Conservation (phyloP, 495 filamentous ascomycete genomes). For the Penicillium simplicissimum region DNA sequence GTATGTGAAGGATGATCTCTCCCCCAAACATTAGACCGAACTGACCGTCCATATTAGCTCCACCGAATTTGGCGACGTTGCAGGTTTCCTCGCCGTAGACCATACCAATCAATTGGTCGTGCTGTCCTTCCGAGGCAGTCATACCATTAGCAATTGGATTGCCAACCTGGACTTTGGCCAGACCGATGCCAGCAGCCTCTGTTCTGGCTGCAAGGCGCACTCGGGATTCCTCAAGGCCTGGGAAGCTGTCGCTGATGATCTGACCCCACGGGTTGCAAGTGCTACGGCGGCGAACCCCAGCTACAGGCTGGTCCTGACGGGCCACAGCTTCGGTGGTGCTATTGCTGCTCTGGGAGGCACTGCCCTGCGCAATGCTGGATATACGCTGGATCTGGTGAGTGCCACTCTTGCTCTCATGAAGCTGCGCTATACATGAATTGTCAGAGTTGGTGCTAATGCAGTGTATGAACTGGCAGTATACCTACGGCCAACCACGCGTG, state of each 20-base stretch:
- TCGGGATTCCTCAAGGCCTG: conserved; percentile 58
- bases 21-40: background rate
- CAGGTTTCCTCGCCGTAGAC: conserved; percentile 72
- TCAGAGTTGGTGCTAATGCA: background rate
- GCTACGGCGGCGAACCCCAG: conserved; percentile 41
- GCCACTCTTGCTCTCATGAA: background rate
- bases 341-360: conserved; percentile 62
- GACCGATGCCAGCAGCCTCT: conserved; percentile 34
- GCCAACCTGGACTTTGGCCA: conserved; percentile 54
- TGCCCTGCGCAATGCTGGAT: conserved; percentile 54
- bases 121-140: conserved; percentile 67
- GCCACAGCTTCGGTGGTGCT: conserved; percentile 71
- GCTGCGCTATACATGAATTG: background rate
- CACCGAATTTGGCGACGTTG: conserved; percentile 54
- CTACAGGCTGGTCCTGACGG: conserved; percentile 59
- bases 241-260: conserved; percentile 44
- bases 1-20: conserved; percentile 40
- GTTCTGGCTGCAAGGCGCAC: conserved; percentile 50
- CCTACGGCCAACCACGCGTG: conserved; percentile 68
- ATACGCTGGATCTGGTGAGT: conserved; percentile 36
- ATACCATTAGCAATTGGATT: conserved; percentile 65
- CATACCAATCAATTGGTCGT: conserved; percentile 61
- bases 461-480: conserved; percentile 51
- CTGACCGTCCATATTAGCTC: conserved; percentile 39
- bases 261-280: conserved; percentile 39